These are phyloP conservation scores for Arthrobotrys conoides DNA, from an alignment of 2,329 filamentous ascomycete genomes.

Conservation along the genomic window DNA sequence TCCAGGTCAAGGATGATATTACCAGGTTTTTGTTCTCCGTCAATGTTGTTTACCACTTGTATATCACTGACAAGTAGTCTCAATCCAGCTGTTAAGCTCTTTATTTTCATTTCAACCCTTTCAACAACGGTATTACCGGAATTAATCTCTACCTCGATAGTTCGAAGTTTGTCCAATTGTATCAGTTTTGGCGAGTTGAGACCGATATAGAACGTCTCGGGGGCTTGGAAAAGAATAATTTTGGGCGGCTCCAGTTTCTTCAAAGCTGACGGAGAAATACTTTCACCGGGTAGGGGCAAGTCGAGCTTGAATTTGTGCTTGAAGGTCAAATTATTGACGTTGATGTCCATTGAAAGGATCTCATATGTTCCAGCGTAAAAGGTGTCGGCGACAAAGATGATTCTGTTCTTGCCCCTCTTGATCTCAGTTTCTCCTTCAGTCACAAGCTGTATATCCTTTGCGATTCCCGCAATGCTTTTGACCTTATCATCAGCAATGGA, in stretches of 20 bases:
- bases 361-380: conserved; percentile 52
- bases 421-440: conserved; percentile 69
- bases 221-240: conserved; percentile 80
- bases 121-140: conserved; percentile 81
- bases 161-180: conserved; percentile 83
- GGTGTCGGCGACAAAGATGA: conserved; percentile 46
- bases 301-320: conserved; percentile 58
- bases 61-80: conserved; percentile 76
- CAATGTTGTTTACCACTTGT: conserved; percentile 69
- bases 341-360: conserved; percentile 41
- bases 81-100: conserved; percentile 76
- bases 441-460: conserved; percentile 78
- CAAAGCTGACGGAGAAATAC: conserved; percentile 54
- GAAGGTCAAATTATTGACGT: conserved; percentile 51
- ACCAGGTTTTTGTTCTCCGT: conserved; percentile 66
- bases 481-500: conserved; percentile 66
- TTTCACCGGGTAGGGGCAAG: conserved; percentile 27
- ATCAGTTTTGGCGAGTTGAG: conserved; percentile 78
- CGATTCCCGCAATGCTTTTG: conserved; percentile 68
- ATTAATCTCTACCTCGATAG: conserved; percentile 79
- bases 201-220: conserved; percentile 77
- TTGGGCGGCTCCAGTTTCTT: conserved; percentile 72
- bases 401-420: conserved; percentile 69
- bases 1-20: conserved; percentile 53
- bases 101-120: conserved; percentile 74